Conservation (phyloP, 305 asterid genomes). For the Solanum hybrid region DNA sequence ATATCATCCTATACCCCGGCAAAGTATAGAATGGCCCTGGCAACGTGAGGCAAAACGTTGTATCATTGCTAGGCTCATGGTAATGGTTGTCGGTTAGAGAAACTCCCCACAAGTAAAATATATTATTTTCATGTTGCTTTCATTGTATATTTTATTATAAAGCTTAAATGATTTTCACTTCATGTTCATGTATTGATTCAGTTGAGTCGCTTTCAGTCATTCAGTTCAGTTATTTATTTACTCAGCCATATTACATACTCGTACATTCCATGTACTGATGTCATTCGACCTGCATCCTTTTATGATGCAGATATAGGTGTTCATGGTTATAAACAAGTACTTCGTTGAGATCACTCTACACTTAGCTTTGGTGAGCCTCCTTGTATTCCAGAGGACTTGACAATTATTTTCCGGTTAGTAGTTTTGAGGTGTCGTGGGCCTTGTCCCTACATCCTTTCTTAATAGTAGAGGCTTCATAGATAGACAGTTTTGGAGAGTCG, state of each 20-base stretch:
- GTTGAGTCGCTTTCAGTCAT: not conserved
- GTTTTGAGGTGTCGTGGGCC: not conserved
- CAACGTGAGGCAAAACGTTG: not conserved
- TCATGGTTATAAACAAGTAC: not conserved
- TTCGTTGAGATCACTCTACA: not conserved
- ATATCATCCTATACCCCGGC: not conserved
- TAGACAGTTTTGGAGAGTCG: not conserved
- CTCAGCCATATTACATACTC: not conserved
- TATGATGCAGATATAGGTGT: not conserved
- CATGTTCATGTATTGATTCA: not conserved
- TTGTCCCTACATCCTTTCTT: not conserved
- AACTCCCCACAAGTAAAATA: not conserved
- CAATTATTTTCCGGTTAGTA: not conserved
- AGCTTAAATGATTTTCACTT: too few relatives aligned
- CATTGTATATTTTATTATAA: not conserved
- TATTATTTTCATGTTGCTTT: not conserved
- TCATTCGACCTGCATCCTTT: not conserved
- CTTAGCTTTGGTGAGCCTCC: not conserved
- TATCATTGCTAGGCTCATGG: not conserved
- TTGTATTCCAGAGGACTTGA: not conserved
- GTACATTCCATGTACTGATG: not conserved
- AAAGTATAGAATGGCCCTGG: not conserved
- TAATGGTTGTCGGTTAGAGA: not conserved
- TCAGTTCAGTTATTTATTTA: not conserved
- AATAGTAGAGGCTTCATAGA: not conserved